Conservation (phyloP, 2,329 filamentous ascomycete genomes). For the Fusarium lyarnte region DNA sequence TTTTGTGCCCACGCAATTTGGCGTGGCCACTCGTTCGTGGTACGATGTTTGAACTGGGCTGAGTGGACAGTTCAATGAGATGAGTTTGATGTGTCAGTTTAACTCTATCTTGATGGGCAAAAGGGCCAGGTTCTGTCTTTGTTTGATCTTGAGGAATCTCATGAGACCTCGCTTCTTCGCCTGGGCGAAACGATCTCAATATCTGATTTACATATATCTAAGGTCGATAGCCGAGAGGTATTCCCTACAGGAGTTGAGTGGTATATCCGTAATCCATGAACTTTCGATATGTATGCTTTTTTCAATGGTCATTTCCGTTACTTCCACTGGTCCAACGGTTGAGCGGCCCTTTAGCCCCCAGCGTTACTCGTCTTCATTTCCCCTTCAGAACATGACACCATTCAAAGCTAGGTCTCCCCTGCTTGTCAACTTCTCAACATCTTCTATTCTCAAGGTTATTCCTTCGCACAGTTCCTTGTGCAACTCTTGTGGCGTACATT, state of each 20-base stretch:
- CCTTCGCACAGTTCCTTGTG: slow-evolving; percentile 8
- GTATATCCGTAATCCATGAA: background rate
- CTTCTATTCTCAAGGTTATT: background rate
- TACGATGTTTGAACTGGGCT: slow-evolving; percentile 1
- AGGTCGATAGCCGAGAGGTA: background rate
- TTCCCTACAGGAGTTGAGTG: background rate
- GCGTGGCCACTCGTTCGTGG: background rate
- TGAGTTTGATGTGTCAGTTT: slow-evolving; percentile 12
- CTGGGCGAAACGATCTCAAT: background rate
- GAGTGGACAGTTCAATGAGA: background rate
- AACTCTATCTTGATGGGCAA: slow-evolving; percentile 25
- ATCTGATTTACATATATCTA: background rate
- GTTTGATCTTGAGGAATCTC: background rate
- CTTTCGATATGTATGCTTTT: background rate
- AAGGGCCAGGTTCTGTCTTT: background rate
- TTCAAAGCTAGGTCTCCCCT: slow-evolving; percentile 39
- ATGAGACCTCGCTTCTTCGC: background rate
- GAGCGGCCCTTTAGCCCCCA: background rate
- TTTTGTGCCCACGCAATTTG: background rate
- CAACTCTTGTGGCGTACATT: slow-evolving; percentile 3
- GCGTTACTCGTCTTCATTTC: slow-evolving; percentile 1
- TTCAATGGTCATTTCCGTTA: background rate
- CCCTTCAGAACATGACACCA: background rate
- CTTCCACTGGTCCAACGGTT: background rate
- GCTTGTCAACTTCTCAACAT: slow-evolving; percentile 27